Evolutionary conservation across 73 alveolate genomes (phyloP).

Genomic region (Symbiodinium pilosum): DNA sequence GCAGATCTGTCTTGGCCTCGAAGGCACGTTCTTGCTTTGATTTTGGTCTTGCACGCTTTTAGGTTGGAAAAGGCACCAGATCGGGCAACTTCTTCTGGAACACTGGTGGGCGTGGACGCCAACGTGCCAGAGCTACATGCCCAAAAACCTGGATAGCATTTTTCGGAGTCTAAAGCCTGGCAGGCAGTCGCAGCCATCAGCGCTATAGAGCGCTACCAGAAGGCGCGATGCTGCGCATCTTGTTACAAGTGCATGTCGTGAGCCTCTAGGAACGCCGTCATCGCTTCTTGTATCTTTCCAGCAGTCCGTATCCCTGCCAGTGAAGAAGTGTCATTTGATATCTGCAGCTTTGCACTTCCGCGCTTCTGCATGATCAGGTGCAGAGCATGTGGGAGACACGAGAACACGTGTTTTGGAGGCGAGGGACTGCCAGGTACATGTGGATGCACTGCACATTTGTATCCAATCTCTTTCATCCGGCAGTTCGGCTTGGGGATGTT

Average conservation of each 20-base stretch:
- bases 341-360: too few relatives aligned
- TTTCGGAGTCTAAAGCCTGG: too few relatives aligned
- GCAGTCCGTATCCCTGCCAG: constrained; percentile 28
- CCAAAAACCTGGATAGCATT: too few relatives aligned
- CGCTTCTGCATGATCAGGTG: too few relatives aligned
- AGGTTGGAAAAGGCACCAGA: constrained; percentile 34
- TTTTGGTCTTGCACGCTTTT: not conserved
- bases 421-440: not conserved
- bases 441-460: not conserved
- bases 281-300: constrained; percentile 56
- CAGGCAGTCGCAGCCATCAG: constrained; percentile 59
- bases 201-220: constrained; percentile 73
- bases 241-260: not conserved
- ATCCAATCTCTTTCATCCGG: not conserved
- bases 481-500: too few relatives aligned
- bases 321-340: not conserved
- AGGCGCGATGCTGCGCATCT: not conserved
- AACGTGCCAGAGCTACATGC: not conserved
- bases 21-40: not conserved
- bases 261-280: constrained; percentile 33
- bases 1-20: constrained; percentile 15
- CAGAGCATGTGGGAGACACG: constrained; percentile 83
- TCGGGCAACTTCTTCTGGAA: constrained; percentile 16
- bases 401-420: constrained; percentile 77
- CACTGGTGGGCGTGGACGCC: constrained; percentile 42